Percentiles rank a stretch among this genome's conserved stretches.
Conservation (phyloP, 371 early-diverging fungal species). For the Mortierella sp. region DNA sequence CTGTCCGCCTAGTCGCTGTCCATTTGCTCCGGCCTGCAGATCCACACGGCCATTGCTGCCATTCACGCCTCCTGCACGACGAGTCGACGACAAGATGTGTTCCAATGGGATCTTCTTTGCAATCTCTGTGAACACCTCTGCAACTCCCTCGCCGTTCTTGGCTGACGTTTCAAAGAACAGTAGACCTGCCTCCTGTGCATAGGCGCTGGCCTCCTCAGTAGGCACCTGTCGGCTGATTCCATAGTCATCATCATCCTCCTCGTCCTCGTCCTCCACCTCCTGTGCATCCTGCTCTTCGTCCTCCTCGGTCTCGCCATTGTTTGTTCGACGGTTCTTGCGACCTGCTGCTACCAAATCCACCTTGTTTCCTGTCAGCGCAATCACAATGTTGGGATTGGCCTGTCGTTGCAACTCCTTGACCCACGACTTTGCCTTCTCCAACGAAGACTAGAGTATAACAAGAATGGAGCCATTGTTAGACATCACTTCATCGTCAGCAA, state of each 20-base stretch:
- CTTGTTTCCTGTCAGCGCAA: constrained; percentile 97
- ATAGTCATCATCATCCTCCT: constrained; percentile 56
- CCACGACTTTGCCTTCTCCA: constrained; percentile 98
- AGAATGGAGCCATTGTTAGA: background rate
- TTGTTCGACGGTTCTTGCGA: constrained; percentile 22
- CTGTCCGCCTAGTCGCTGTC: constrained; percentile 46
- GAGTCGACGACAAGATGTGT: constrained; percentile 49
- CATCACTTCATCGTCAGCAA: too few species aligned
- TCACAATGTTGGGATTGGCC: constrained; percentile 95
- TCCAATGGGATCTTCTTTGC: constrained; percentile 65
- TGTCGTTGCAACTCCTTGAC: constrained; percentile 97
- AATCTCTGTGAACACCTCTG: constrained; percentile 86
- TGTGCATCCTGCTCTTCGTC: constrained; percentile 49
- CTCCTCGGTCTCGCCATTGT: constrained; percentile 39
- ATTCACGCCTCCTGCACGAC: constrained; percentile 29
- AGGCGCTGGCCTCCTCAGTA: constrained; percentile 80
- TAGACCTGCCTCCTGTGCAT: constrained; percentile 80
- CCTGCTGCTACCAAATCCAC: constrained; percentile 76
- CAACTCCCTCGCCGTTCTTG: constrained; percentile 84
- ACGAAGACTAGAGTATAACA: constrained; percentile 72
- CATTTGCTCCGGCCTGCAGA: constrained; percentile 39
- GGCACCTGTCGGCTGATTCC: constrained; percentile 66
- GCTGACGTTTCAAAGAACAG: constrained; percentile 96
- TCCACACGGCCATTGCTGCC: constrained; percentile 46
- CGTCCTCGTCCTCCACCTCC: constrained; percentile 52